phyloP scores from a whole-genome alignment of 208 protist genomes.

The Trypanosoma caninum region DNA sequence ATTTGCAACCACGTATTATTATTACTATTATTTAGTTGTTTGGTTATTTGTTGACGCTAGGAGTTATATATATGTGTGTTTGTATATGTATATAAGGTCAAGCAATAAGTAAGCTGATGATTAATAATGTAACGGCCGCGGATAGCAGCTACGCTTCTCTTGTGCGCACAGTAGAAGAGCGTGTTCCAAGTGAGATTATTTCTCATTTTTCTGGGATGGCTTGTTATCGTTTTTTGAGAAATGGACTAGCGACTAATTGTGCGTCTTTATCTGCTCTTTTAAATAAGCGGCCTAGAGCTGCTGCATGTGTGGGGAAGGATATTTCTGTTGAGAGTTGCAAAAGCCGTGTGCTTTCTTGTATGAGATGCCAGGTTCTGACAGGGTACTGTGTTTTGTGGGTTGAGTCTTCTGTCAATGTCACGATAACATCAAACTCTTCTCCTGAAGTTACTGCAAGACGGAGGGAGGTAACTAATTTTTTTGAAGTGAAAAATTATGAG shows the following conservation, averaged over 20 bases:
- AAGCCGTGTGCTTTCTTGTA: constrained; percentile 30
- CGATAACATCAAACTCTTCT: too few relatives aligned
- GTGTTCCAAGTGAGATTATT: constrained; percentile 44
- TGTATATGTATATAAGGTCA: too few relatives aligned
- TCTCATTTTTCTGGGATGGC: constrained; percentile 53
- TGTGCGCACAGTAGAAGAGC: constrained; percentile 22
- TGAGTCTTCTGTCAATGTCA: constrained; percentile 29
- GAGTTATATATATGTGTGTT: too few relatives aligned
- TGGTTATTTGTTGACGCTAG: too few relatives aligned
- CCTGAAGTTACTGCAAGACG: too few relatives aligned
- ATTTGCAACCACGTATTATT: too few relatives aligned
- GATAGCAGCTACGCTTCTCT: constrained; percentile 5
- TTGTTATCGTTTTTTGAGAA: constrained; percentile 28
- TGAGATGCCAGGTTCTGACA: constrained; percentile 32
- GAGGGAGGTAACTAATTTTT: not conserved
- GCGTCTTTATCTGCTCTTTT: not conserved
- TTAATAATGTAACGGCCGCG: not conserved
- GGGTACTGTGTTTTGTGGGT: constrained; percentile 63
- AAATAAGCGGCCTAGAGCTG: not conserved
- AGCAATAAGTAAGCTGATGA: not conserved
- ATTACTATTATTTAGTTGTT: too few relatives aligned
- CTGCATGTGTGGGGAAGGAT: not conserved
- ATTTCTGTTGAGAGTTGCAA: constrained; percentile 24
- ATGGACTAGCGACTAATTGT: not conserved
- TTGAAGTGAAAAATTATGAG: not conserved